A percentile compares a stretch with the other conserved stretches of the same genome.
Evolutionary conservation across 371 early-diverging fungal genomes (phyloP).

Genomic region (Mortierella sp.): DNA sequence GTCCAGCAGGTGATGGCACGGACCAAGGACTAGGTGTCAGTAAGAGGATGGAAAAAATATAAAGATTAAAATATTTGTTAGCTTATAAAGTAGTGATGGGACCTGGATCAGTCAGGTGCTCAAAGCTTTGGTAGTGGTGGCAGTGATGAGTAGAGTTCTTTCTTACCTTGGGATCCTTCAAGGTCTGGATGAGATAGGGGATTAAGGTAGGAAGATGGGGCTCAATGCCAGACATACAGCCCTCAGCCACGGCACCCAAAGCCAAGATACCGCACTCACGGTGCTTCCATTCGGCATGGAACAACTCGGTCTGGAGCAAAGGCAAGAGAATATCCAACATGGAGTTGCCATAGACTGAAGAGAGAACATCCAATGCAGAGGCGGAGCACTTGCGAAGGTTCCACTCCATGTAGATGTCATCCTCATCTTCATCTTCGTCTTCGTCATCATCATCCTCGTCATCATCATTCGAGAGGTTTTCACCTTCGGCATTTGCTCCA

Average conservation of each 20-base stretch:
- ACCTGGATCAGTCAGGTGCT: no score
- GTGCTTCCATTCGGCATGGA: slow-evolving; percentile 86
- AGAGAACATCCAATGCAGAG: slow-evolving; percentile 93
- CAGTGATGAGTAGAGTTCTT: background rate
- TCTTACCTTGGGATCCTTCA: slow-evolving; percentile 81
- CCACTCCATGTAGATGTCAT: slow-evolving; percentile 93
- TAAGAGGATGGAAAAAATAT: slow-evolving; percentile 14
- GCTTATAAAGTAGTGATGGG: background rate
- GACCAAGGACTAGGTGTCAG: slow-evolving; percentile 77
- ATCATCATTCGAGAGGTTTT: slow-evolving; percentile 57
- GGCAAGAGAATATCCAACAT: slow-evolving; percentile 87
- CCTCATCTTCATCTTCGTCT: slow-evolving; percentile 87
- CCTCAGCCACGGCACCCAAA: slow-evolving; percentile 96
- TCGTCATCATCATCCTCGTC: slow-evolving; percentile 90
- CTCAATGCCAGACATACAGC: slow-evolving; percentile 88
- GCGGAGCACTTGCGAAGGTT: slow-evolving; percentile 98
- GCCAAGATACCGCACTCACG: slow-evolving; percentile 96
- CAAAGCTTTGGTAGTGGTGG: slow-evolving; percentile 5
- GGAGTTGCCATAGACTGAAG: slow-evolving; percentile 85
- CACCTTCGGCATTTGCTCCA: slow-evolving; percentile 45
- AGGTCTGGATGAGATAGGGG: slow-evolving; percentile 82
- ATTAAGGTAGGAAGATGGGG: slow-evolving; percentile 88
- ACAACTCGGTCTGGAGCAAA: slow-evolving; percentile 82
- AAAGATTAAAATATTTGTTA: slow-evolving; percentile 1
- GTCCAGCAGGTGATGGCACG: slow-evolving; percentile 99